Evolutionary conservation across 176 grass and related monocot species (phyloP), one percentile per base, ranked within the genome.

Genomic region (Ananas comosus): DNA sequence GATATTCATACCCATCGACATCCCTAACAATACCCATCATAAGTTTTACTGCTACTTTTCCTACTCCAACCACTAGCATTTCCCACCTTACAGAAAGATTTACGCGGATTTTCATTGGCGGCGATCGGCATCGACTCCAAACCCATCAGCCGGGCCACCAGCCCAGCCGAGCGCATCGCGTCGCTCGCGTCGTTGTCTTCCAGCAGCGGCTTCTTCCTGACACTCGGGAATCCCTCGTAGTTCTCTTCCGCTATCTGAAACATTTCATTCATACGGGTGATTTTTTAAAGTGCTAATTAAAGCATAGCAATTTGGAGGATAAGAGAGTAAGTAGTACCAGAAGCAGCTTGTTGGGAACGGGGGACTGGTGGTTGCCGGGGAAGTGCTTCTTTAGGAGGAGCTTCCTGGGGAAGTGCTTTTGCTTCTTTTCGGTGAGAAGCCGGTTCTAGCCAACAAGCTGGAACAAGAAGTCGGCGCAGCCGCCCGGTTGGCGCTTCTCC

Each of bases 141-240:
- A 70, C 94, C 94, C 94, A 97, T 97, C 76, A 97, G 85, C 25
- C 86, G 78, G 48, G 94, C 94, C 68, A 97, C 86, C 80, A 97
- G 74, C 25, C 94, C 78, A 4, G 94, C 86, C 9, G 73, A 22
- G 49, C 70, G n/a, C 0, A 49, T 73, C 63, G 70, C 83, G 22
- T 49, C 10, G n/a, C n/a, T n/a, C 16, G 4, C 63, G 0, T 1
- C 4, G 13, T 67, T 22, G 27, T 72, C 51, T 70, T 63, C 28
- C 7, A 3, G 33, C 51, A 68, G 51, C 73, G 51, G 27, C 50
- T 10, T 67, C 61, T 11, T 48, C 29, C 56, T 69, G 47, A 10
- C 23, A 12, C 51, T 80, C 51, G 59, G 65, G 10, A 71, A 57
- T 25, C 74, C 69, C 65, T 71, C 78, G 71, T 75, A 80, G 51